phyloP scores from a whole-genome alignment of 108 stramenopile species.

The Seminavis robusta region DNA sequence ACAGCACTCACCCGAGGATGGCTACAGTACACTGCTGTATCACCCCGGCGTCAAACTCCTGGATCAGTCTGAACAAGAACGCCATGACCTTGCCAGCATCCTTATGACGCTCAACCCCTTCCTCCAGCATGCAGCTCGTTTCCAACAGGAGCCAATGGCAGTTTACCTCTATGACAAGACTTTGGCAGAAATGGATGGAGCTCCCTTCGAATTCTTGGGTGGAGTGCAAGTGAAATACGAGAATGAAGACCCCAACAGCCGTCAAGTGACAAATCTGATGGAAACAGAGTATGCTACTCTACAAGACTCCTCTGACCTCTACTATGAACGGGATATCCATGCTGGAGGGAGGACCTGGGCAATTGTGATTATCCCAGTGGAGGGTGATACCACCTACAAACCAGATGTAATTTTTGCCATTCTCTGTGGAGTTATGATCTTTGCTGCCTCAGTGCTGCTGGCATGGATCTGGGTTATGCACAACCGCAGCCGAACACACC shows the following conservation, averaged over 20 bases:
- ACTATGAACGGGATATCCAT: not conserved
- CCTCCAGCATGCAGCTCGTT: not conserved
- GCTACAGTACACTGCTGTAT: no score
- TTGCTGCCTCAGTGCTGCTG: not conserved
- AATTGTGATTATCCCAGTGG: not conserved
- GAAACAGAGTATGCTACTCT: not conserved
- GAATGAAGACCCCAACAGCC: not conserved
- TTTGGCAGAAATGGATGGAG: not conserved
- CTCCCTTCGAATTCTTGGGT: not conserved
- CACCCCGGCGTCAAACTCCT: not conserved
- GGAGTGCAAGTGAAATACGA: not conserved
- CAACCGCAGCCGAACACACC: not conserved
- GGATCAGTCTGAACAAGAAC: not conserved
- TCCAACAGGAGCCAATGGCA: not conserved
- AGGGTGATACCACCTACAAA: not conserved
- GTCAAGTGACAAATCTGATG: not conserved
- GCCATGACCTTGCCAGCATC: not conserved
- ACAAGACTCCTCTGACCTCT: not conserved
- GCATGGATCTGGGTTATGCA: constrained; percentile 1
- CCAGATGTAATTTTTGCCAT: not conserved
- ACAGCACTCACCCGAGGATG: not conserved
- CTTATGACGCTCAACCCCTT: not conserved
- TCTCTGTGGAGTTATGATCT: constrained; percentile 2
- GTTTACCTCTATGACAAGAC: not conserved
- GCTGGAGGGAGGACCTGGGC: not conserved